Conservation (phyloP, 169 alveolate genomes). For the Perkinsus chesapeaki region DNA sequence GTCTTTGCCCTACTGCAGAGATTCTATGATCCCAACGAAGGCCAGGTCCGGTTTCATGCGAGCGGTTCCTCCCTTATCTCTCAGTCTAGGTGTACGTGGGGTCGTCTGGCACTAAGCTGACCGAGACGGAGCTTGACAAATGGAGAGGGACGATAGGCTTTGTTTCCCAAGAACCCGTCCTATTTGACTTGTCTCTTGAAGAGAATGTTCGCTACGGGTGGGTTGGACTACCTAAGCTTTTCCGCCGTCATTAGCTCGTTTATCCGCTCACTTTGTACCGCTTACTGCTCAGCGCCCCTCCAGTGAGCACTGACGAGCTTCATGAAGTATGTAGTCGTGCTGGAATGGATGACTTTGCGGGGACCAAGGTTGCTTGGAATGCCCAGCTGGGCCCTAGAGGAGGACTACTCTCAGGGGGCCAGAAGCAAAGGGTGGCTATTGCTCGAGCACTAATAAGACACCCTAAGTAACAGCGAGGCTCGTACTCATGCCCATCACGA, state of each 20-base stretch:
- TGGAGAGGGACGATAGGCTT: conserved; percentile 48
- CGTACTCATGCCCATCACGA: no score
- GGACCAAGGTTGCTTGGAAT: background rate
- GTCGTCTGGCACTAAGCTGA: background rate
- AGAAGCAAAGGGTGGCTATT: conserved; percentile 56
- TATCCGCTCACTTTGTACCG: background rate
- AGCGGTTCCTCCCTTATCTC: background rate
- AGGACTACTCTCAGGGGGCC: conserved; percentile 52
- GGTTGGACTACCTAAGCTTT: no score
- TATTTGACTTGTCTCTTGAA: conserved; percentile 51
- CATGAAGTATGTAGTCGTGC: background rate
- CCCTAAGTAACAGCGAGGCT: background rate
- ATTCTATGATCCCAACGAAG: conserved; percentile 55
- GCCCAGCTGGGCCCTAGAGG: background rate
- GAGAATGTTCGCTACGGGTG: conserved; percentile 51
- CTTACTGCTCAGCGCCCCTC: background rate
- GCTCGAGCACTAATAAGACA: conserved; percentile 55
- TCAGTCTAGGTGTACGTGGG: background rate
- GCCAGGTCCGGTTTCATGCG: conserved; percentile 51
- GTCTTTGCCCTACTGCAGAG: conserved; percentile 59
- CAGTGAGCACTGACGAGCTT: background rate
- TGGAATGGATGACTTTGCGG: background rate
- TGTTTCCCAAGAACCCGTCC: conserved; percentile 60
- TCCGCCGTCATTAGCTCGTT: background rate
- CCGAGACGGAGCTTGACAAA: conserved; percentile 20